Evolutionary conservation across 2,329 filamentous ascomycete genomes (phyloP).

Genomic region (Ophiosphaerella herpotricha): DNA sequence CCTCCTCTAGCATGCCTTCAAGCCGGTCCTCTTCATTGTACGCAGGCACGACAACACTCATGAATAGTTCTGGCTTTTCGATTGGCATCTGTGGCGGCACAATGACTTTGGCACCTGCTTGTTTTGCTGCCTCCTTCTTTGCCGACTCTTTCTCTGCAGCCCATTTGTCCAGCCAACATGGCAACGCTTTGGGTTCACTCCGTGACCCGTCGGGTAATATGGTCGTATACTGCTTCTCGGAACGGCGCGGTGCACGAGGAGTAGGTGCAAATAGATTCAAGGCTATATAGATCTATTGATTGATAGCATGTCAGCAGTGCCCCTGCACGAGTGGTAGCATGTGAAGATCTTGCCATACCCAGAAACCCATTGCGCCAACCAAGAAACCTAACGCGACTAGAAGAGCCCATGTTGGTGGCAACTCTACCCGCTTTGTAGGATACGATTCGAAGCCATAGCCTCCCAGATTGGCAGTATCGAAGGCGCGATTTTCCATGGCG

Average conservation of each 20-base stretch:
- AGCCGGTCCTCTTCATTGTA: constrained; percentile 92
- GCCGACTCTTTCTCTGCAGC: constrained; percentile 59
- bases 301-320: constrained; percentile 2
- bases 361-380: constrained; percentile 30
- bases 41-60: constrained; percentile 91
- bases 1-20: constrained; percentile 84
- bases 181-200: constrained; percentile 62
- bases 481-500: constrained; percentile 32
- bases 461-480: constrained; percentile 27
- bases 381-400: constrained; percentile 30
- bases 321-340: neutral
- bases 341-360: constrained; percentile 25
- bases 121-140: constrained; percentile 32
- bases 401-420: constrained; percentile 42
- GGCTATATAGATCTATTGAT: constrained; percentile 64
- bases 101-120: constrained; percentile 25
- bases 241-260: constrained; percentile 72
- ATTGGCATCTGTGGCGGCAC: constrained; percentile 58
- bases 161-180: constrained; percentile 88
- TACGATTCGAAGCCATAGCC: constrained; percentile 37
- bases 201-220: constrained; percentile 67
- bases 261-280: constrained; percentile 79
- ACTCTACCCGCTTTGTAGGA: constrained; percentile 24
- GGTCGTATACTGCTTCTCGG: constrained; percentile 85
- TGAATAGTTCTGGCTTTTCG: constrained; percentile 76